These are phyloP conservation scores for Aspergillus homomorphus DNA, from an alignment of 495 filamentous ascomycete species.

Conservation along the genomic window DNA sequence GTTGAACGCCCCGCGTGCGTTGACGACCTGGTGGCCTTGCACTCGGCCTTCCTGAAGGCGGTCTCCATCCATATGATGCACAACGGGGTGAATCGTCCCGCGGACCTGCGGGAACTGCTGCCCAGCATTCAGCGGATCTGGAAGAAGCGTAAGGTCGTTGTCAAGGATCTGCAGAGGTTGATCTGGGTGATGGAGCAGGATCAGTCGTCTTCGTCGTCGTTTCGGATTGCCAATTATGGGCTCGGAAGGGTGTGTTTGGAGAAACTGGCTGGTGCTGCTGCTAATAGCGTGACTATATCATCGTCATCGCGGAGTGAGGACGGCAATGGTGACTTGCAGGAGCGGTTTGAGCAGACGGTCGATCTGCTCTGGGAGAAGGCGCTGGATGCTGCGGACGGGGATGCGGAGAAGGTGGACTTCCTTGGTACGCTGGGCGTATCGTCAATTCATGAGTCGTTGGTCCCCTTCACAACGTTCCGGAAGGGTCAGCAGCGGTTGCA, in stretches of 20 bases:
- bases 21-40: conserved; percentile 35
- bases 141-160: conserved; percentile 47
- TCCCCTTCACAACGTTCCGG: conserved; percentile 40
- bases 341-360: conserved; percentile 36
- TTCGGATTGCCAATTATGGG: conserved; percentile 44
- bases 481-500: conserved; percentile 48
- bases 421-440: conserved; percentile 35
- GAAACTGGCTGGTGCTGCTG: conserved; percentile 4
- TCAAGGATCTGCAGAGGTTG: conserved; percentile 43
- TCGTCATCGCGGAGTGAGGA: conserved; percentile 15
- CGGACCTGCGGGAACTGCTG: conserved; percentile 42
- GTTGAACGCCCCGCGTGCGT: conserved; percentile 28
- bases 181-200: conserved; percentile 41
- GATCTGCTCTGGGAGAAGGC: conserved; percentile 41
- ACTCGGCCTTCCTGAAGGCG: conserved; percentile 40
- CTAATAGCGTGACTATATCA: background rate
- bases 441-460: conserved; percentile 41
- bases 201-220: conserved; percentile 21
- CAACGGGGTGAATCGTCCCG: conserved; percentile 34
- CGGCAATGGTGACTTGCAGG: conserved; percentile 34
- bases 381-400: conserved; percentile 27
- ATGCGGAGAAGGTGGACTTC: conserved; percentile 23
- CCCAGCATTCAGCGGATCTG: conserved; percentile 41
- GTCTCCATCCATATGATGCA: conserved; percentile 42
- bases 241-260: conserved; percentile 41